Conservation (phyloP, 1,139 yeast species). For the Protomyces lactucae-debilis region DNA sequence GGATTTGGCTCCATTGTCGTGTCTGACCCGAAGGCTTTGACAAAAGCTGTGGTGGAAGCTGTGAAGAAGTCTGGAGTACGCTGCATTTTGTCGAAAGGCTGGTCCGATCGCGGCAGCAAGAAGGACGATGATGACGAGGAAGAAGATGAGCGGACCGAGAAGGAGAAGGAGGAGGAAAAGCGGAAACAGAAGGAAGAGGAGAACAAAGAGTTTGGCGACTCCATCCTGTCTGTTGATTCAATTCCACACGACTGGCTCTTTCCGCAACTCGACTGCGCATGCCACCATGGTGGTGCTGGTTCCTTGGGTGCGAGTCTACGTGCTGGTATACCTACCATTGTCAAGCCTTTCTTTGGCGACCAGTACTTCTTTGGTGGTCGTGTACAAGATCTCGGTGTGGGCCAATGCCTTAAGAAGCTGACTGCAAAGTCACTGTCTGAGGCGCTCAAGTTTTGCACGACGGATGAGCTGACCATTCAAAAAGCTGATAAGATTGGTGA, state of each 20-base stretch:
- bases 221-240: conserved; percentile 63
- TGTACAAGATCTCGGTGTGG: conserved; percentile 87
- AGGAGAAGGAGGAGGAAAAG: conserved; percentile 22
- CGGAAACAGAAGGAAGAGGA: conserved; percentile 34
- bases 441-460: conserved; percentile 65
- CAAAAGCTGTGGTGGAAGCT: conserved; percentile 71
- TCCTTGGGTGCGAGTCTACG: conserved; percentile 89
- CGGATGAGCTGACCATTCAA: conserved; percentile 59
- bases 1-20: conserved; percentile 97
- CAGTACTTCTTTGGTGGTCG: conserved; percentile 86
- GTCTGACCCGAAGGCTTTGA: conserved; percentile 68
- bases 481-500: conserved; percentile 62
- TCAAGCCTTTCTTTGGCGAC: conserved; percentile 94
- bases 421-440: conserved; percentile 58
- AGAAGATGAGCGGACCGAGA: conserved; percentile 28
- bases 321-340: conserved; percentile 81
- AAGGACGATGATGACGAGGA: conserved; percentile 29
- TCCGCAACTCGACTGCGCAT: conserved; percentile 84
- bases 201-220: conserved; percentile 55
- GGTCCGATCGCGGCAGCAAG: conserved; percentile 65
- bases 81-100: conserved; percentile 85
- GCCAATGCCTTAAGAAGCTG: conserved; percentile 63
- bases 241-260: conserved; percentile 95
- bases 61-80: conserved; percentile 73
- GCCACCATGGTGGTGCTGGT: conserved; percentile 97